Base-by-base conservation (phyloP, 345 rosid species). In the Aquilaria yunnanensis region DNA sequence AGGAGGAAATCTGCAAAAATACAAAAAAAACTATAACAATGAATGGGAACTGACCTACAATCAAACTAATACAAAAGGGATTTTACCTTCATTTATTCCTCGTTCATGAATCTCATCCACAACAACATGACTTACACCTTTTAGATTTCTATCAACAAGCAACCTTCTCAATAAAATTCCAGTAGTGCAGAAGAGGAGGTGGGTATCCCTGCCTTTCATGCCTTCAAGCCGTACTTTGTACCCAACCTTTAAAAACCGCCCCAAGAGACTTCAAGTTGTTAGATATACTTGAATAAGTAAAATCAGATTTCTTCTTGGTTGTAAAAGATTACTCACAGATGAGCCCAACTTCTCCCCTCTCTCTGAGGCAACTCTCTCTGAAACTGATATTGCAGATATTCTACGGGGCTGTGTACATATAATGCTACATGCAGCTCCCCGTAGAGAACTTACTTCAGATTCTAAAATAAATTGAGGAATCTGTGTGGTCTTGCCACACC, bases 71-170 rank as follows among this genome's bases (percentile, higher is more conserved):
- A 37, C 43, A 5, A 37, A 37, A 37, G 43, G 12, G 66, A 69
- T 23, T 68, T 70, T 84, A 87, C 98, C 98, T 75, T 89, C 98
- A 72, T 85, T 87, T 93, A 92, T 89, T 78, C 96, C 98, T 68
- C 96, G 98, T 69, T 92, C 98, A 65, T 92, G 98, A 71, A 92
- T 89, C 82, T 92, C 98, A 75, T 92, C 98, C 67, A 92, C 93
- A 48, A 92, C 80, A 54, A 92, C 93, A 77, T 92, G 89, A 69
- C 88, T 89, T 70, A 89, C 80, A 54, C 96, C 98, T 66, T 79
- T 87, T 71, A 92, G 75, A 73, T 70, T 89, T 77, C 84, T 83
- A 83, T 92, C 98, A 56, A 84, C 85, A 60, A 92, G 88, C 78
- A 87, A 69, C 67, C 96, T 85, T 76, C 98, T 84, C 86, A 92